Evolutionary conservation across 345 rosid species (phyloP), one percentile per base, ranked within the genome.

Genomic region (Gossypioides kirkii): DNA sequence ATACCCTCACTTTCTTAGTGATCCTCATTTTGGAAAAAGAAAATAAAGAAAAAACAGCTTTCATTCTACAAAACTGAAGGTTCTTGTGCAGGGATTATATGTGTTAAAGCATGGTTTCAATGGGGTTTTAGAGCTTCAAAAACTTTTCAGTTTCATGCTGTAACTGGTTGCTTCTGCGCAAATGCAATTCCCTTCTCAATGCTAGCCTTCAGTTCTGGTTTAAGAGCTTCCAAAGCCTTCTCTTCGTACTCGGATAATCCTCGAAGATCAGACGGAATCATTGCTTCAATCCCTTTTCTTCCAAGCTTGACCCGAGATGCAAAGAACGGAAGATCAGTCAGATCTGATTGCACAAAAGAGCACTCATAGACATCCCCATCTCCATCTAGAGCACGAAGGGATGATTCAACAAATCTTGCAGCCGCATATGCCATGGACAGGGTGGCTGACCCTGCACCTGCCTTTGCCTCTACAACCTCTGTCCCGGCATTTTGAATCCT

Each of bases 351-450:
- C 71, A 93, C 93, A 65, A 74, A 95, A 0, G 93, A 75, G 71
- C 99, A 93, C 84, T 93, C 98, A 2, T 91, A 88, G 13, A 95
- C 99, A 63, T 91, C 97, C 2, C 80, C 89, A 78, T 91, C 97
- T 50, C 99, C 99, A 58, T 93, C 97, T 60, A 95, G 85, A 52
- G 98, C 98, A 69, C 96, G 94, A 16, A 95, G 96, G 71, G 98
- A 93, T 23, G 99, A 91, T 85, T 95, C 99, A 0, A 93, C 94
- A 72, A 95, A 93, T 84, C 98, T 88, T 10, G 99, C 99, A 10
- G 97, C 96, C 8, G 94, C 98, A 78, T 95, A 93, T 3, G 98
- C 99, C 98, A 95, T 95, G 9, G 99, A 93, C 71, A 95, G 81
- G 17, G 99, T 95, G 46, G 99, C 97, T 42, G 99, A 95, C 49